Base-by-base conservation (phyloP, 371 early-diverging fungal genomes). In the Haplosporangium sp. region DNA sequence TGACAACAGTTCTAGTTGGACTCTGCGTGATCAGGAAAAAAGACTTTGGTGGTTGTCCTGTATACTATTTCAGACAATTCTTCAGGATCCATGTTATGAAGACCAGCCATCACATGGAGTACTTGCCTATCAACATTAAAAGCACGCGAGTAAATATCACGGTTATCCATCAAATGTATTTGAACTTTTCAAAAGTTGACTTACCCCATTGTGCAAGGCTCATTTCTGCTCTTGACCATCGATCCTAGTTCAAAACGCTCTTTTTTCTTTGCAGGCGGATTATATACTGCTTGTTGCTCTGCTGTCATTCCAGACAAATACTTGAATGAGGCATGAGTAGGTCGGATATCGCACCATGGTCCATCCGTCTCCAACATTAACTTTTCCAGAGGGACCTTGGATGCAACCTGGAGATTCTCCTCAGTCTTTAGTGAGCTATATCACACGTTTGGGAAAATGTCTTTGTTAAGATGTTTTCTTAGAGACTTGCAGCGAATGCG, bases 321-420 rank as follows among this genome's bases (percentile, higher is more conserved):
- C 61, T 87, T 83, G 77, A 84, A 87, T 3, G 95, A 93, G 4
- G 95, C 95, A 76, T 97, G 97, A 0, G 96, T 95, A 7, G 94
- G 93, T 53, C 96, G 87, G 69, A 98, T 95, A 65, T 95, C 96
- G 83, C 99, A 99, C 92, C 96, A 97, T 11, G 98, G 98, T 7
- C 94, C 95, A 88, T 97, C 97, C 27, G 99, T 99, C 85, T 99
- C 99, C 59, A 99, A 70, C 91, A 99, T 89, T 17, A 99, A 72
- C 42, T 86, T 84, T 38, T 97, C 94, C 45, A 91, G 67, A 11
- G 99, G 99, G 34, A 99, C 91, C n/a, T 81, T 81, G 65, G 88
- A 89, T 6, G 95, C 92, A 0, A 95, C 93, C 3, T 92, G 87
- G 4, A 97, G 52, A 72, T 95, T 95, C 42, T 94, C 95, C 57